Evolutionary conservation across 2,329 filamentous ascomycete species (phyloP).

Genomic region (Apiospora arundinis): DNA sequence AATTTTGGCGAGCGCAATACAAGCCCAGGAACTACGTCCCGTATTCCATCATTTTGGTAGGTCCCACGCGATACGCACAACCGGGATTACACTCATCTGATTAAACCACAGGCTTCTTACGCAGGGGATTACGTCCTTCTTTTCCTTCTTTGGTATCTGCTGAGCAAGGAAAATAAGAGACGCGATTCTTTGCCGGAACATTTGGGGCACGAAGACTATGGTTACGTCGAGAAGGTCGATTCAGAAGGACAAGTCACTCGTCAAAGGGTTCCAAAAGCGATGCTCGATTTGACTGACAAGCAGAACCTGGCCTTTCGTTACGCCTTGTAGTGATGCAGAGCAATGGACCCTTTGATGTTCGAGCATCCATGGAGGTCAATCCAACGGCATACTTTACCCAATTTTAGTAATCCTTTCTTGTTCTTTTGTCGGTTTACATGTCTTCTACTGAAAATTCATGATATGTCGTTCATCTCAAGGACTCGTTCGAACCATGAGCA

Average conservation of each 20-base stretch:
- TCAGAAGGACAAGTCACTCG: constrained; percentile 20
- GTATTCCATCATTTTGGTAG: constrained; percentile 20
- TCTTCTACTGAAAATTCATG: not conserved
- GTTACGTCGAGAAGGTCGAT: constrained; percentile 21
- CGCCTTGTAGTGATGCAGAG: not conserved
- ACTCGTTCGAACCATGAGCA: no score
- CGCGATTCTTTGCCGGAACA: not conserved
- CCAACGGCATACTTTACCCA: no score
- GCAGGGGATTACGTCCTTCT: constrained; percentile 22
- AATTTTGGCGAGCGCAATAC: constrained; percentile 25
- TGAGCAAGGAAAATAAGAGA: constrained; percentile 24
- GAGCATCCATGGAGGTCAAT: no score
- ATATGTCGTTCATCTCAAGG: no score
- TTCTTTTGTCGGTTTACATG: no score
- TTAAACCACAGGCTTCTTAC: constrained; percentile 4
- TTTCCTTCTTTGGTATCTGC: constrained; percentile 20
- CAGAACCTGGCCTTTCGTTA: constrained; percentile 26
- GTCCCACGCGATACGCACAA: not conserved
- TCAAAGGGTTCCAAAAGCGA: constrained; percentile 21
- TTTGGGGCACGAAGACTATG: constrained; percentile 14
- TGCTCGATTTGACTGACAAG: constrained; percentile 23
- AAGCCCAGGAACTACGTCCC: constrained; percentile 25
- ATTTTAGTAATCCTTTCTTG: no score
- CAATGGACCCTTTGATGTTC: no score
- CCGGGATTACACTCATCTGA: not conserved